Conservation (phyloP, 371 early-diverging fungal genomes). For the Choanephora cucurbitarum region DNA sequence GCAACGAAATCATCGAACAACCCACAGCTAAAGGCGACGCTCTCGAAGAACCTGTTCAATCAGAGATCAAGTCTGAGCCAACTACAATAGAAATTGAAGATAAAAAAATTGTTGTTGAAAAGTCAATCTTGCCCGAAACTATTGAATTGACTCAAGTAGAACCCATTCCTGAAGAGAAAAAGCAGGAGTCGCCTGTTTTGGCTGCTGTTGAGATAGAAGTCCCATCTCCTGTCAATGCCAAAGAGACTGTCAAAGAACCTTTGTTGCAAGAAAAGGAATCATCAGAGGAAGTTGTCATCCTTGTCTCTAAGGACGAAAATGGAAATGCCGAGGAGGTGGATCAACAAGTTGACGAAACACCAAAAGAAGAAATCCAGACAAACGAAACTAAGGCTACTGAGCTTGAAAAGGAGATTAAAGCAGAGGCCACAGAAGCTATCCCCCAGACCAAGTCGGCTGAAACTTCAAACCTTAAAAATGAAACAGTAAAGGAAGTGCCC, state of each 20-base stretch:
- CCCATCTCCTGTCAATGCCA: background rate
- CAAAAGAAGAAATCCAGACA: background rate
- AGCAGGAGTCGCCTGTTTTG: background rate
- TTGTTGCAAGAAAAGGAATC: conserved; percentile 7
- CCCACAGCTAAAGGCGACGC: conserved; percentile 2
- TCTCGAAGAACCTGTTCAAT: conserved; percentile 9
- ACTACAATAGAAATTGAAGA: background rate
- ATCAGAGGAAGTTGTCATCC: conserved; percentile 1
- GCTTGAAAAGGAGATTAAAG: background rate
- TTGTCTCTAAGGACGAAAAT: background rate
- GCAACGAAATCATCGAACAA: background rate
- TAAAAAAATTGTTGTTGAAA: background rate
- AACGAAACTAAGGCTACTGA: background rate
- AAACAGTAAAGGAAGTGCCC: no score
- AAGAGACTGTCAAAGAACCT: background rate
- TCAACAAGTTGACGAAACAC: background rate
- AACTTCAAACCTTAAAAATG: no score
- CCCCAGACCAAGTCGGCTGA: no score
- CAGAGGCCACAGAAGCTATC: background rate
- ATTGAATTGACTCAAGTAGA: background rate
- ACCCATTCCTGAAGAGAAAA: conserved; percentile 8
- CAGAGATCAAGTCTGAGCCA: conserved; percentile 8
- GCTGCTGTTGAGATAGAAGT: background rate
- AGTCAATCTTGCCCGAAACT: conserved; percentile 5
- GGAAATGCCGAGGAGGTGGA: no score